phyloP scores from a whole-genome alignment of 2,329 filamentous ascomycete genomes.

The Exophiala bonariae region DNA sequence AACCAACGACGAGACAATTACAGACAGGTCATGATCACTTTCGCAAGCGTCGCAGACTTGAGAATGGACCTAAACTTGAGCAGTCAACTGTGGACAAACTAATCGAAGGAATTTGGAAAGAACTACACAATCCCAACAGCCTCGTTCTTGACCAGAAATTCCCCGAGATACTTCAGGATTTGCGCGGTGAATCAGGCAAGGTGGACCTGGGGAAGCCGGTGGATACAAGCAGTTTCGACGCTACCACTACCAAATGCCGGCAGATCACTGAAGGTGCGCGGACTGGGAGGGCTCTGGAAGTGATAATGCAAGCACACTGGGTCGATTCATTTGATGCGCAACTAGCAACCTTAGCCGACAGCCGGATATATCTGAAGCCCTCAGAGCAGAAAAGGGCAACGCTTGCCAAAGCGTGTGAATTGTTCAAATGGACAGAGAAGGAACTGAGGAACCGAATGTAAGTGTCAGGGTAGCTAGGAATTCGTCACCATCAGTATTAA shows the following conservation, averaged over 20 bases:
- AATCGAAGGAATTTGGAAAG: conserved; percentile 52
- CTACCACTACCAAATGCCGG: conserved; percentile 5
- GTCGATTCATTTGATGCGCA: conserved; percentile 56
- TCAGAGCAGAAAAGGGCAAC: conserved; percentile 54
- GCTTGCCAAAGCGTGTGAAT: conserved; percentile 54
- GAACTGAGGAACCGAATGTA: conserved; percentile 51
- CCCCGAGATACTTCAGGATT: neutral
- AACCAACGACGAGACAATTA: neutral
- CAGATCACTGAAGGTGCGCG: conserved; percentile 46
- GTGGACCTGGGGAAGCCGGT: neutral
- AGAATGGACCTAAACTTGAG: conserved; percentile 41
- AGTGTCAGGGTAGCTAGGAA: neutral
- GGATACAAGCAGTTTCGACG: conserved; percentile 5
- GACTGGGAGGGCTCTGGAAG: conserved; percentile 56
- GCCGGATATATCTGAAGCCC: conserved; percentile 41
- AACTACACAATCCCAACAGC: conserved; percentile 36
- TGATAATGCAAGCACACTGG: conserved; percentile 60
- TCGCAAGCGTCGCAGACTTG: conserved; percentile 2
- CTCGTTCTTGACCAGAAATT: conserved; percentile 4
- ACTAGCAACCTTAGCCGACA: conserved; percentile 43
- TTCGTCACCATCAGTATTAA: neutral
- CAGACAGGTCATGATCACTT: neutral
- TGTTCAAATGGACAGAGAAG: conserved; percentile 59
- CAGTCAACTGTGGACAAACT: conserved; percentile 51
- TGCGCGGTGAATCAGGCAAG: conserved; percentile 13